phyloP scores from a whole-genome alignment of 495 filamentous ascomycete genomes.

The Daldinia concentrica region DNA sequence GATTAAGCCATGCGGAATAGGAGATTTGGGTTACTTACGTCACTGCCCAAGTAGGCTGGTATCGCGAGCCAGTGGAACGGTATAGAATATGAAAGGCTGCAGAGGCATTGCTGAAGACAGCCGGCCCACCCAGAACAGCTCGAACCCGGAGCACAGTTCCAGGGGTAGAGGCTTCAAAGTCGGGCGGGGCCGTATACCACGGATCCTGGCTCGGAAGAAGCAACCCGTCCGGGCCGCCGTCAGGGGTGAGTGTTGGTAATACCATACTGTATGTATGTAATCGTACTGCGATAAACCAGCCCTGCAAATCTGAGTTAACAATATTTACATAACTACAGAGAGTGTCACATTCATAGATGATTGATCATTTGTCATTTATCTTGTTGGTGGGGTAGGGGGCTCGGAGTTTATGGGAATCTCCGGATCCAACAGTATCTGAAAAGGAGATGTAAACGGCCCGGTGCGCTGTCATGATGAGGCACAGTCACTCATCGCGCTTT shows the following conservation, averaged over 20 bases:
- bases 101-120: slow-evolving; percentile 7
- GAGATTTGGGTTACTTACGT: slow-evolving; percentile 43
- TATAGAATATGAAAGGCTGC: slow-evolving; percentile 54
- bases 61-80: slow-evolving; percentile 55
- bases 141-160: slow-evolving; percentile 57
- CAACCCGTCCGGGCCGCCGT: slow-evolving; percentile 2
- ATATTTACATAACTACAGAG: neutral
- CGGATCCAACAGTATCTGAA: neutral
- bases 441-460: neutral
- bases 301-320: neutral
- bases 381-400: neutral
- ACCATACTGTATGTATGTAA: neutral
- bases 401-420: neutral
- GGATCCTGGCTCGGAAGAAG: slow-evolving; percentile 52
- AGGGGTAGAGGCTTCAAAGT: slow-evolving; percentile 49
- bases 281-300: neutral
- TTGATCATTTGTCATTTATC: too few species aligned
- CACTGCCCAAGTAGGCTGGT: slow-evolving; percentile 56
- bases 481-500: neutral
- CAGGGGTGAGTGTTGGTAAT: neutral
- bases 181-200: slow-evolving; percentile 56
- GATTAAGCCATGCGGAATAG: too few species aligned
- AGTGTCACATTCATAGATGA: neutral
- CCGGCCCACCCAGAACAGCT: slow-evolving; percentile 46
- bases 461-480: neutral